These are phyloP conservation scores for Neurospora terricola DNA, from an alignment of 495 filamentous ascomycete genomes.

Conservation along the genomic window DNA sequence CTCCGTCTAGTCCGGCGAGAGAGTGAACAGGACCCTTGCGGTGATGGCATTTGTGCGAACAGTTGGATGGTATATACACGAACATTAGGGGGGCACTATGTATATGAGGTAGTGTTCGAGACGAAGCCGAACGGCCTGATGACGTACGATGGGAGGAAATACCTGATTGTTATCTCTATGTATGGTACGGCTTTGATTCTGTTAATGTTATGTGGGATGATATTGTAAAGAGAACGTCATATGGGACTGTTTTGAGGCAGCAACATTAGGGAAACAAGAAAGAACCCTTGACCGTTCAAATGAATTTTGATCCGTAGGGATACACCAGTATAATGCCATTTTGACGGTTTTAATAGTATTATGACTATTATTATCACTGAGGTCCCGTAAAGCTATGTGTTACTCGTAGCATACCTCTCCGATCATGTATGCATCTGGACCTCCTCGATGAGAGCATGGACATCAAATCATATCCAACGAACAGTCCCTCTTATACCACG, in stretches of 20 bases:
- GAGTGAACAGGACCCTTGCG: no score
- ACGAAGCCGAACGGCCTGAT: not conserved
- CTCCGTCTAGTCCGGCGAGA: no score
- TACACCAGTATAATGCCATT: not conserved
- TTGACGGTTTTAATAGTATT: not conserved
- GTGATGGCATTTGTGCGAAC: no score
- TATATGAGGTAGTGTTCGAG: not conserved
- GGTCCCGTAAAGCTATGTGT: not conserved
- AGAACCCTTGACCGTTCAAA: not conserved
- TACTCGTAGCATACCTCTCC: not conserved
- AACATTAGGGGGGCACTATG: not conserved
- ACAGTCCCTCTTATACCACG: not conserved
- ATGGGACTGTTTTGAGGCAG: not conserved
- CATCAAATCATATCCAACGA: not conserved
- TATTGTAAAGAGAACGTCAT: no score
- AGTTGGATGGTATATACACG: no score
- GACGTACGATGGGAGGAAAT: not conserved
- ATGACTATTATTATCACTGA: not conserved
- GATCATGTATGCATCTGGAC: not conserved
- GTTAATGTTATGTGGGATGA: not conserved
- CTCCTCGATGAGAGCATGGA: not conserved
- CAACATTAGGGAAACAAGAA: not conserved
- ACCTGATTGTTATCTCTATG: not conserved
- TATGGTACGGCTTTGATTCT: not conserved
- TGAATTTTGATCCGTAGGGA: not conserved